phyloP scores from a whole-genome alignment of 129 eudicot genomes.

The Arctium minus region DNA sequence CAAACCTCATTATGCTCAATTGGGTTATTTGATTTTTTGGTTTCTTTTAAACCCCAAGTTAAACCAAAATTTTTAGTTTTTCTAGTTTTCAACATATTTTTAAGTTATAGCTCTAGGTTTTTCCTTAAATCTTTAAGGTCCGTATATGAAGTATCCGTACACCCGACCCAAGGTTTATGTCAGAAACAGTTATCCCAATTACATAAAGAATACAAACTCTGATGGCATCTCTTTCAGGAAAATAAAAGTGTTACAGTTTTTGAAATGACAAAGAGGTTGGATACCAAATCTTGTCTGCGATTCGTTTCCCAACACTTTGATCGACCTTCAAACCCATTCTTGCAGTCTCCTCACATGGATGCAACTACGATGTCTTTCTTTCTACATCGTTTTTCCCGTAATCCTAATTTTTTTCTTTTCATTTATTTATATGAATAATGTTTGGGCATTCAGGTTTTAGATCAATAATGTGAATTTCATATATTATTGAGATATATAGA shows the following conservation, averaged over 20 bases:
- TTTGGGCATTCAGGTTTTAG: too few species aligned
- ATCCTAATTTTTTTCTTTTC: neutral
- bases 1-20: too few species aligned
- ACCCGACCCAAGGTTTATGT: neutral
- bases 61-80: too few species aligned
- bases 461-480: neutral
- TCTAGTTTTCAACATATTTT: too few species aligned
- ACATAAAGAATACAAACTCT: neutral
- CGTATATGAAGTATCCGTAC: neutral
- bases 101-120: too few species aligned
- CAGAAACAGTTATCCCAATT: neutral
- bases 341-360: constrained; percentile 17
- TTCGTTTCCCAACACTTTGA: neutral
- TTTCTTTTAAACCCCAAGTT: too few species aligned
- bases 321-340: neutral
- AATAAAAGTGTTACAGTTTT: neutral
- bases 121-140: neutral
- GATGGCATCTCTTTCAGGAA: neutral
- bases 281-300: neutral
- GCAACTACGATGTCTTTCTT: neutral
- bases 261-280: neutral
- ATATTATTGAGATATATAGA: too few species aligned
- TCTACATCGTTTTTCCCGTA: neutral
- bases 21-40: too few species aligned
- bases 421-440: neutral